Percentiles rank a stretch among this genome's conserved stretches.
Evolutionary conservation across 495 filamentous ascomycete species (phyloP).

Genomic region (Neurospora hispaniola): DNA sequence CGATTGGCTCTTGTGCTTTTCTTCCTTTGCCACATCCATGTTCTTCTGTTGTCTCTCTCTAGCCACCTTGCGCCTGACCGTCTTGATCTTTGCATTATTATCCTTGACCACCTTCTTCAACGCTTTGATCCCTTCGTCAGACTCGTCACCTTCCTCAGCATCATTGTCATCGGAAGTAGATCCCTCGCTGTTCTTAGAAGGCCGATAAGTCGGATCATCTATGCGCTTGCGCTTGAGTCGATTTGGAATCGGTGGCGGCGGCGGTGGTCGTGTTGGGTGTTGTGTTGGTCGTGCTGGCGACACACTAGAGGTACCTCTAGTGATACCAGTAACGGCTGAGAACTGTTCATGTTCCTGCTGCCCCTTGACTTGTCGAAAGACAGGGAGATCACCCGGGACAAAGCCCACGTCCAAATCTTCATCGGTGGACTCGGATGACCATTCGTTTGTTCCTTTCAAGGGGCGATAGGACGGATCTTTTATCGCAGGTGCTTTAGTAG

Average conservation of each 20-base stretch:
- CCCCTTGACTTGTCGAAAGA: not conserved
- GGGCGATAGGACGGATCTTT: not conserved
- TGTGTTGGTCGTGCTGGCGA: not conserved
- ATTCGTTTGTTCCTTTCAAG: not conserved
- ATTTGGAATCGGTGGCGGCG: not conserved
- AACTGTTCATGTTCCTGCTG: no score
- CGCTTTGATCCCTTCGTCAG: not conserved
- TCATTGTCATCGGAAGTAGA: not conserved
- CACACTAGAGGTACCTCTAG: no score
- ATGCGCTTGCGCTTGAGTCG: not conserved
- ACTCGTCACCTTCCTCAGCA: not conserved
- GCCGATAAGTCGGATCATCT: not conserved
- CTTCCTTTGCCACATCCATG: no score
- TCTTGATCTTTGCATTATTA: not conserved
- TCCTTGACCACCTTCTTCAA: not conserved
- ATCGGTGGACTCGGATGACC: not conserved
- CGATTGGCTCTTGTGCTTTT: not conserved
- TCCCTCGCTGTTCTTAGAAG: not conserved
- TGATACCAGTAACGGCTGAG: not conserved
- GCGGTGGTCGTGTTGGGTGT: not conserved
- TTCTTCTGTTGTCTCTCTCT: no score
- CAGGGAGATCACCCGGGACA: not conserved
- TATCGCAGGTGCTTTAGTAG: not conserved
- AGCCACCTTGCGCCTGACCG: not conserved
- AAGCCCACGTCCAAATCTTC: not conserved